Evolutionary conservation across 202 grass and related monocot genomes (phyloP), one percentile per base, ranked within the genome.

Genomic region (Digitaria exilis): DNA sequence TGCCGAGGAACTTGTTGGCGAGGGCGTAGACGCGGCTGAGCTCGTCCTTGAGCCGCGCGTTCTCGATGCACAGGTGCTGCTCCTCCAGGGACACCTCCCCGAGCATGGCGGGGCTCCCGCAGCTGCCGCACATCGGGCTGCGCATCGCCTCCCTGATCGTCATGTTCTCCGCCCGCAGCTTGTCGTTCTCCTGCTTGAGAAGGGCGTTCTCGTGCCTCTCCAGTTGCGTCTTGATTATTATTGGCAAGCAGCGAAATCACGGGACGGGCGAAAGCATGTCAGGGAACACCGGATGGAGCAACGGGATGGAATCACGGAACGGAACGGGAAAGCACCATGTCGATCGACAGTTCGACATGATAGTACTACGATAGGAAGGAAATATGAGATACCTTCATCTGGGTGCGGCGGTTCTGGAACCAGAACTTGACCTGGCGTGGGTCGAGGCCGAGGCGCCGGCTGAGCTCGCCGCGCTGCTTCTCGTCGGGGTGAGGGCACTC

Each of bases 401-500:
- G 95, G 3, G 95, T 98, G 21, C 95, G 87, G 2, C 95, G 88
- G 26, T 98, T 98, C 90, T 98, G 95, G 80, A 98, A 98, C 95
- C 95, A 98, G 87, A 98, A 98, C 93, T 98, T 98, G 85, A 98
- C 93, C 91, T 98, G 96, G 15, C 96, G 96, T 52, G 77, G 68
- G 54, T 98, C 96, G 60, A 98, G 85, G 80, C 84, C 88, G 21
- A 98, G 89, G n/a, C 93, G 14, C 59, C 56, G 92, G 86, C 96
- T 98, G 72, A 98, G 93, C 65, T 98, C 93, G 21, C 80, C 76
- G 18, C 96, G 89, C 89, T 96, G 96, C 87, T 98, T 98, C 85
- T 98, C 96, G 62, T 96, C 96, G 0, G 96, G 96, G 64, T 98
- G 96, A n/a, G 96, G 96, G 91, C 96, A 98, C 82, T 98, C 96